Percentiles rank a stretch among this genome's conserved stretches.
Evolutionary conservation across 192 early-diverging fungal species (phyloP).

Genomic region (Jimgerdemannia lactiflua): DNA sequence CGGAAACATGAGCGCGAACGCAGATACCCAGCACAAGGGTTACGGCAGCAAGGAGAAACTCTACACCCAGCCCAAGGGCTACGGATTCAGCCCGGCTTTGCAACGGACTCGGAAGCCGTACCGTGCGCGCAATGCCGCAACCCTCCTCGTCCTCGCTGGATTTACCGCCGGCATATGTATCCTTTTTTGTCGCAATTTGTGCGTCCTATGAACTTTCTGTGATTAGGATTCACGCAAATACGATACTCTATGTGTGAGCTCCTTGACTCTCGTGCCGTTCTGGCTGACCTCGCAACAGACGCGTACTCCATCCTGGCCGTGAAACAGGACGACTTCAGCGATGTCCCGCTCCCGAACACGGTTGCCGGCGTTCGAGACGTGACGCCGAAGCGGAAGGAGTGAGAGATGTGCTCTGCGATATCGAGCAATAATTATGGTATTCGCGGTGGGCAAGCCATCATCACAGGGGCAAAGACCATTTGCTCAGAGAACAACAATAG

Average conservation of each 20-base stretch:
- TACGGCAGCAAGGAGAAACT: constrained; percentile 17
- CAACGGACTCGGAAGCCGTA: constrained; percentile 54
- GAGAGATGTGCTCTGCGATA: background rate
- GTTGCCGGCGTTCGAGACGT: constrained; percentile 14
- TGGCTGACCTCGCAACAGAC: constrained; percentile 30
- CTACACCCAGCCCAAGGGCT: constrained; percentile 32
- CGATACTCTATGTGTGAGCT: background rate
- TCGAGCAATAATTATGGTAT: too few relatives aligned
- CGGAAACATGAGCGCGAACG: too few relatives aligned
- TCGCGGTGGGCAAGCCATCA: too few relatives aligned
- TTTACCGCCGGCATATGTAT: constrained; percentile 54
- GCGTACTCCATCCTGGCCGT: constrained; percentile 74
- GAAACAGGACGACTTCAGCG: constrained; percentile 75
- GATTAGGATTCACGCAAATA: background rate
- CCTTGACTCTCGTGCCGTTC: constrained; percentile 1
- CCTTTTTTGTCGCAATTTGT: constrained; percentile 3
- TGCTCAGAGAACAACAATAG: too few relatives aligned
- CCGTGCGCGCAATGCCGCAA: constrained; percentile 43
- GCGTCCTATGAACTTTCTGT: background rate
- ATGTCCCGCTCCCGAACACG: constrained; percentile 57
- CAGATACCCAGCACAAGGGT: background rate
- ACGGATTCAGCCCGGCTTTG: constrained; percentile 51
- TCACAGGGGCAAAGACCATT: too few relatives aligned
- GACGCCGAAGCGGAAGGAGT: background rate
- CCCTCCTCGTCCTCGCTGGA: constrained; percentile 42